A percentile compares a stretch with the other conserved stretches of the same genome.
Evolutionary conservation across 352 stramenopile species (phyloP).

Genomic region (Globisporangium iwayamae): DNA sequence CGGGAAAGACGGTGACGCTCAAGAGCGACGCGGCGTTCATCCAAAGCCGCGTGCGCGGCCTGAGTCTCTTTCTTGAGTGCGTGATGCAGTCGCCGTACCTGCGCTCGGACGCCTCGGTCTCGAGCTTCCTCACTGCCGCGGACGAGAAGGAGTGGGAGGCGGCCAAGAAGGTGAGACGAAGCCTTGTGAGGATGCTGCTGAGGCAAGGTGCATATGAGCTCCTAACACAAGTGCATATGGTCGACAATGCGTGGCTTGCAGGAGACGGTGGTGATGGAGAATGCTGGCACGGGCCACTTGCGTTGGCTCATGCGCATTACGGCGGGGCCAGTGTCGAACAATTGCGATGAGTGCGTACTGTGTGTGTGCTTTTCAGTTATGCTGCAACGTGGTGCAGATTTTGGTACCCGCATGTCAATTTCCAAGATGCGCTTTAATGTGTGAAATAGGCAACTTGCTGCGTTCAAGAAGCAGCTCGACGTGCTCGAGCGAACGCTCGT

Average conservation of each 20-base stretch:
- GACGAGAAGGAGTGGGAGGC: slow-evolving; percentile 59
- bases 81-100: slow-evolving; percentile 60
- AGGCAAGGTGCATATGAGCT: not conserved
- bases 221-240: not conserved
- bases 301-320: slow-evolving; percentile 65
- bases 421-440: not conserved
- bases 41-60: slow-evolving; percentile 51
- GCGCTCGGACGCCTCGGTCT: slow-evolving; percentile 47
- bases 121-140: slow-evolving; percentile 37
- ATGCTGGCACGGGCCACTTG: slow-evolving; percentile 54
- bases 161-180: slow-evolving; percentile 38
- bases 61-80: slow-evolving; percentile 55
- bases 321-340: slow-evolving; percentile 24
- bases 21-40: slow-evolving; percentile 53
- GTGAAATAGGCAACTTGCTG: slow-evolving; percentile 31
- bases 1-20: slow-evolving; percentile 56
- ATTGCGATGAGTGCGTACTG: slow-evolving; percentile 36
- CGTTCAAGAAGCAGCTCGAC: slow-evolving; percentile 60
- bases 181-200: not conserved
- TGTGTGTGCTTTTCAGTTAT: not conserved
- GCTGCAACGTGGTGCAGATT: not conserved
- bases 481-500: slow-evolving; percentile 44
- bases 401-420: not conserved
- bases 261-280: slow-evolving; percentile 47
- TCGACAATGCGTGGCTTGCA: slow-evolving; percentile 7